Base-by-base conservation (phyloP, 2,329 filamentous ascomycete species). In the Pestalotiopsis sp. region DNA sequence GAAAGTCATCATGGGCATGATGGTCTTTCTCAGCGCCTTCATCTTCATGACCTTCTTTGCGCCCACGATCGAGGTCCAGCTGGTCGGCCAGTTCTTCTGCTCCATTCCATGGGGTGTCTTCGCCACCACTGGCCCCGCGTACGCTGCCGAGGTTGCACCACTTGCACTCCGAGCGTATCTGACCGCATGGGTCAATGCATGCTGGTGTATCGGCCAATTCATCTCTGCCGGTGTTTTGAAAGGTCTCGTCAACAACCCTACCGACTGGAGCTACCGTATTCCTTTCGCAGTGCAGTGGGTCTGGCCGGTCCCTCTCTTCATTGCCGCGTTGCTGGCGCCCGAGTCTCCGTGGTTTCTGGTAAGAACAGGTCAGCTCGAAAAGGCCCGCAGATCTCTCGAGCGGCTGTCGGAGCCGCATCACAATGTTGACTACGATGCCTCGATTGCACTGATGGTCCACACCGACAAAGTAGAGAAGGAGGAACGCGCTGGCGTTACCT, bases 21-120 rank as follows among this genome's bases (percentile, higher is more conserved):
- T 86, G n/a, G 75, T 77, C 23, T 79, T 79, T 70, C 74, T 87
- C 39, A 75, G 77, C 5, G 79, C 73, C 11, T 84, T 84, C 70
- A 81, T 86, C 72, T 86, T 86, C 71, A 77, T 87, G 68, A 77
- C 80, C 39, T 84, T 87, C 77, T 87, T 86, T 66, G 82, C 85
- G 0, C 80, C 80, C 7, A 82, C 78, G 25, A 78, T 84, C 6
- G 75, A 80, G 36, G 78, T 82, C 14, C 75, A 85, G 41, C 75
- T 86, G 2, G 78, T 82, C 5, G 84, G 83, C 4, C 79, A 85
- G 66, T 77, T 87, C 69, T 74, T 87, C 12, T 86, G 83, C 75
- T 62, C 27, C 23, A 67, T 67, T 13, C 66, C 66, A 13, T 71
- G 62, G 62, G 70, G 70, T 20, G 65, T 74, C 5, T 76, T 75